Base-by-base conservation (phyloP, 2,329 filamentous ascomycete genomes). In the Endocalyx cinctus region DNA sequence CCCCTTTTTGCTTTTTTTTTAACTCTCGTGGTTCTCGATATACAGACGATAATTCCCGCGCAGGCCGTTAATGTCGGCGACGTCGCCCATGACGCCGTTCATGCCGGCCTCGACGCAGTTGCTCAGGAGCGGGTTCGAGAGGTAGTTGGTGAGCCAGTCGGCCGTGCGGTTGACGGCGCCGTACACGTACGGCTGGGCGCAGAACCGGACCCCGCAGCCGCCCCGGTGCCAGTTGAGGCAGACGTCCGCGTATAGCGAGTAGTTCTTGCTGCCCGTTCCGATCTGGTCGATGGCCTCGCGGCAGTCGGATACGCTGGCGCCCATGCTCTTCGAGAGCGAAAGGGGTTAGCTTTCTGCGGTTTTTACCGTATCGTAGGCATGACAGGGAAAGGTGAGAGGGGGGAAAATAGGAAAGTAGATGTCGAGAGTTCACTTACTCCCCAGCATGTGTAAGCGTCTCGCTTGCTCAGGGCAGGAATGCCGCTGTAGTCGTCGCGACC, bases 361-460 rank as follows among this genome's bases (percentile, higher is more conserved):
- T n/a, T n/a, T n/a, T n/a, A n/a, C n/a, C n/a, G n/a, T n/a, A n/a
- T n/a, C n/a, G n/a, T n/a, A n/a, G n/a, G n/a, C n/a, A 23, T 23
- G 20, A 23, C 8, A n/a, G 20, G n/a, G n/a, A 8, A 23, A 23
- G 20, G 20, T 23, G n/a, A 8, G 20, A 8, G 20, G 20, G 20
- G n/a, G n/a, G n/a, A n/a, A n/a, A n/a, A n/a, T n/a, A 23, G 8
- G 20, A 23, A n/a, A n/a, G 20, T 8, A 23, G 8, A 23, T 8
- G 20, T 8, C n/a, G n/a, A 8, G 20, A 8, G 20, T 8, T 8
- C 10, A 31, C 48, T 31, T 47, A 55, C 51, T 6, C 51, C 48
- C 25, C 51, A 54, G 30, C 51, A 55, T 23, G 46, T 48, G 31
- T 41, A 55, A 14, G 48, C 51, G 29, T 55, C 51, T 38, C 51